Conservation (phyloP, 2,329 filamentous ascomycete species). For the Pseudogymnoascus sp. region DNA sequence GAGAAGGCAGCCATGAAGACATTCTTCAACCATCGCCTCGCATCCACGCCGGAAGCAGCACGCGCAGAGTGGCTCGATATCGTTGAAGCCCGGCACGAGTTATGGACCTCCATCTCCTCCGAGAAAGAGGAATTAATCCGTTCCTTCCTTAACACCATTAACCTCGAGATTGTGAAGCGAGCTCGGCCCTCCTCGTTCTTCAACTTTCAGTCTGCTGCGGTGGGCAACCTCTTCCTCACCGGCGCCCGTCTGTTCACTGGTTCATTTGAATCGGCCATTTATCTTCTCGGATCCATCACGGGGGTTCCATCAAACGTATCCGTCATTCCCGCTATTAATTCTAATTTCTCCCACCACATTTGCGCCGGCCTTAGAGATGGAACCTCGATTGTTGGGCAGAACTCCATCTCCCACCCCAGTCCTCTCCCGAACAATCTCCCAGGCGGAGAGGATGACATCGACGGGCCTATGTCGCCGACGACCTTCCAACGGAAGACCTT, state of each 20-base stretch:
- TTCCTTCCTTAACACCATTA: slow-evolving; percentile 68
- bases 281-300: slow-evolving; percentile 80
- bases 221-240: slow-evolving; percentile 75
- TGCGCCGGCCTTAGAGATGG: slow-evolving; percentile 74
- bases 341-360: slow-evolving; percentile 93
- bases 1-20: slow-evolving; percentile 70
- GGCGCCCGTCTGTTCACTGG: slow-evolving; percentile 87
- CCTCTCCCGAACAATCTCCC: slow-evolving; percentile 12
- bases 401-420: slow-evolving; percentile 77
- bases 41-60: slow-evolving; percentile 54
- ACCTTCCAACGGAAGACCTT: slow-evolving; percentile 12
- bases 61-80: slow-evolving; percentile 81
- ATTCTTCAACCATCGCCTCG: slow-evolving; percentile 82
- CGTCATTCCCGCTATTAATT: slow-evolving; percentile 86
- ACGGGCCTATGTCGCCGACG: slow-evolving; percentile 14
- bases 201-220: slow-evolving; percentile 68
- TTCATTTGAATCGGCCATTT: slow-evolving; percentile 87
- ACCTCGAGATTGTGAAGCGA: slow-evolving; percentile 72
- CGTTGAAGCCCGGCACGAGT: slow-evolving; percentile 69
- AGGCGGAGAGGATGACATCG: slow-evolving; percentile 12
- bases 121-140: slow-evolving; percentile 72
- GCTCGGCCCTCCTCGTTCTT: slow-evolving; percentile 67
- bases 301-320: slow-evolving; percentile 69
- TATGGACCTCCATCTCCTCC: slow-evolving; percentile 67
- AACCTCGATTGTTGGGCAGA: slow-evolving; percentile 78